A percentile compares a stretch with the other conserved stretches of the same genome.
These are phyloP conservation scores for Extremus antarcticus DNA, from an alignment of 495 filamentous ascomycete genomes.

Conservation along the genomic window DNA sequence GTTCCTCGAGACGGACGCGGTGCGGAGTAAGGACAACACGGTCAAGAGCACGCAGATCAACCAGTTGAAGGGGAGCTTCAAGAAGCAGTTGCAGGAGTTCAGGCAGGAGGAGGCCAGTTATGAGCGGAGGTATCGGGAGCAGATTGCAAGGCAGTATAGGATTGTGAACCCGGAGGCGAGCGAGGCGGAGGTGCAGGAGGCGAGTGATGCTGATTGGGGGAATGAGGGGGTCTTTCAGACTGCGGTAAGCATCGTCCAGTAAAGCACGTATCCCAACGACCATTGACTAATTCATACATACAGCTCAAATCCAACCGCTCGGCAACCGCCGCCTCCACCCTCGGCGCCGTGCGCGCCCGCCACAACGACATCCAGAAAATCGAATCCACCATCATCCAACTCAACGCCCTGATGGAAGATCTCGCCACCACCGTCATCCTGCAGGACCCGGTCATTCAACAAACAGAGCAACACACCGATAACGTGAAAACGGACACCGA, in stretches of 20 bases:
- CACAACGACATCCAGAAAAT: slow-evolving; percentile 67
- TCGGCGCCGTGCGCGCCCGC: slow-evolving; percentile 62
- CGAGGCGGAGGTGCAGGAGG: slow-evolving; percentile 51
- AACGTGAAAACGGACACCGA: slow-evolving; percentile 47
- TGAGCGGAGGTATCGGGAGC: slow-evolving; percentile 52
- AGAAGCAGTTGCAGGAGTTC: slow-evolving; percentile 50
- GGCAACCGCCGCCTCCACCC: slow-evolving; percentile 51
- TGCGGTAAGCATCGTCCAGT: slow-evolving; percentile 53
- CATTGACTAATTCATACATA: slow-evolving; percentile 11
- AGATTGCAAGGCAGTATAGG: slow-evolving; percentile 61
- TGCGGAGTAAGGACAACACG: slow-evolving; percentile 42
- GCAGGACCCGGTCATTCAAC: slow-evolving; percentile 46
- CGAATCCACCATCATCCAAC: slow-evolving; percentile 53
- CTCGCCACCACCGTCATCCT: slow-evolving; percentile 54
- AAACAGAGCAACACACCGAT: slow-evolving; percentile 45
- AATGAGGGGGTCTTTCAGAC: slow-evolving; percentile 68
- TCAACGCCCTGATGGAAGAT: slow-evolving; percentile 54
- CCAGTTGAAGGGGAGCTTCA: slow-evolving; percentile 53
- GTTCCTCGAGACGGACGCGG: slow-evolving; percentile 50
- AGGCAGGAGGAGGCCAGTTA: slow-evolving; percentile 55
- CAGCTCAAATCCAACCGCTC: slow-evolving; percentile 61
- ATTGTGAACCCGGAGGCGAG: slow-evolving; percentile 66
- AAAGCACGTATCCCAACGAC: background rate
- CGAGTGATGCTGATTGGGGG: slow-evolving; percentile 56
- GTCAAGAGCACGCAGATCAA: slow-evolving; percentile 54